These are phyloP conservation scores for Salvia splendens DNA, from an alignment of 257 asterid species.

Conservation along the genomic window DNA sequence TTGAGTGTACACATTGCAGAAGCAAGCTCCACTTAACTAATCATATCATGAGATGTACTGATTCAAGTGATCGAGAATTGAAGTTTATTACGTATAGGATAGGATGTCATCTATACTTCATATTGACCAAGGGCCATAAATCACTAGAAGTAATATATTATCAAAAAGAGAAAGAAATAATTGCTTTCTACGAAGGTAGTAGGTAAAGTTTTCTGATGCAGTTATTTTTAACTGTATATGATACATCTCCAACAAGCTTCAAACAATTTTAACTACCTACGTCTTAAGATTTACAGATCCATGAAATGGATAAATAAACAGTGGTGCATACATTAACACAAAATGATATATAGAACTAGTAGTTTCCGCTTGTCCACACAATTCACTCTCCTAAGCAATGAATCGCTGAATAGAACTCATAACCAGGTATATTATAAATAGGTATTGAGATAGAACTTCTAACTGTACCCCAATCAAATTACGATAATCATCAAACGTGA, in stretches of 20 bases:
- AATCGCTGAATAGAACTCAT: background rate
- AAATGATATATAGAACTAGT: background rate
- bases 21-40: constrained; percentile 12
- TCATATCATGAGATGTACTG: background rate
- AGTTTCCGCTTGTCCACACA: constrained; percentile 23
- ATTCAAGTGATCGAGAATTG: constrained; percentile 12
- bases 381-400: constrained; percentile 3
- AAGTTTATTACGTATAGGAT: background rate
- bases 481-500: background rate
- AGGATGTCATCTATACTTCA: constrained; percentile 1
- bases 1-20: background rate
- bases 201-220: background rate
- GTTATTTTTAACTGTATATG: background rate
- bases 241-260: background rate
- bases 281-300: background rate
- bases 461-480: constrained; percentile 22
- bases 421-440: background rate
- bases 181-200: background rate
- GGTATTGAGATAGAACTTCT: background rate
- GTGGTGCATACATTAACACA: background rate
- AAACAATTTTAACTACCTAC: background rate
- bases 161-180: background rate
- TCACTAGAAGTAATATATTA: background rate
- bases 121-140: constrained; percentile 4
- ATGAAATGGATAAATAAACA: constrained; percentile 11